A percentile compares a stretch with the other conserved stretches of the same genome.
These are phyloP conservation scores for Phaeotremella fagi DNA, from an alignment of 768 basidiomycete genomes.

Conservation along the genomic window DNA sequence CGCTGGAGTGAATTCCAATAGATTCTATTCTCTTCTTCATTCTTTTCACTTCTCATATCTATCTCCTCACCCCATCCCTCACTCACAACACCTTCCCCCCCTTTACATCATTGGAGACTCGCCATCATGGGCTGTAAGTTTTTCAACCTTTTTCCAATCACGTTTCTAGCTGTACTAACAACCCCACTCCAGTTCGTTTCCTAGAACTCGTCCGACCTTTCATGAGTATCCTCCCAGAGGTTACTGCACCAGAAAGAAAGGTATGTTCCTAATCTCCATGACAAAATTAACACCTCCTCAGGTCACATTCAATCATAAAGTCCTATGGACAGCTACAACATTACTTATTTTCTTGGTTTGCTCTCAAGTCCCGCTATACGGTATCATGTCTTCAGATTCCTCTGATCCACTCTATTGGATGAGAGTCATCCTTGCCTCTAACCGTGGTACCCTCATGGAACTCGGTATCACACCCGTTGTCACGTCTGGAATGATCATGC, in stretches of 20 bases:
- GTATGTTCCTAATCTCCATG: conserved; percentile 50
- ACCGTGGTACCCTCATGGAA: conserved; percentile 98
- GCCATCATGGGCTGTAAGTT: conserved; percentile 35
- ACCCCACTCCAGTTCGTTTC: conserved; percentile 70
- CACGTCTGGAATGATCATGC: conserved; percentile 99
- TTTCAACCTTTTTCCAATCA: background rate
- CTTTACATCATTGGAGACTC: conserved; percentile 7
- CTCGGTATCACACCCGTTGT: conserved; percentile 96
- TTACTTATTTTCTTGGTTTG: conserved; percentile 99
- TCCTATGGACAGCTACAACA: conserved; percentile 97
- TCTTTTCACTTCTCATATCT: conserved; percentile 4
- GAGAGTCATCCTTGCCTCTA: conserved; percentile 98
- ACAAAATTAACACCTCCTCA: conserved; percentile 39
- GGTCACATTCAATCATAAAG: conserved; percentile 98
- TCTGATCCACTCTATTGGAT: conserved; percentile 99
- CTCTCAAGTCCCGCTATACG: conserved; percentile 97
- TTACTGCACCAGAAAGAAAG: conserved; percentile 96
- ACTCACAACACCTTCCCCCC: background rate
- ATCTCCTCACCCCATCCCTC: conserved; percentile 9
- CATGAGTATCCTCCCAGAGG: conserved; percentile 92
- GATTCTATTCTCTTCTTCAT: conserved; percentile 6
- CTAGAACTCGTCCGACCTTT: conserved; percentile 97
- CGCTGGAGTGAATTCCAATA: background rate
- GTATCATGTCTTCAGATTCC: conserved; percentile 99
- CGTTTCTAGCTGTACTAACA: background rate